These are phyloP conservation scores for Coelomomyces lativittatus DNA, from an alignment of 371 early-diverging fungal genomes.

Conservation along the genomic window DNA sequence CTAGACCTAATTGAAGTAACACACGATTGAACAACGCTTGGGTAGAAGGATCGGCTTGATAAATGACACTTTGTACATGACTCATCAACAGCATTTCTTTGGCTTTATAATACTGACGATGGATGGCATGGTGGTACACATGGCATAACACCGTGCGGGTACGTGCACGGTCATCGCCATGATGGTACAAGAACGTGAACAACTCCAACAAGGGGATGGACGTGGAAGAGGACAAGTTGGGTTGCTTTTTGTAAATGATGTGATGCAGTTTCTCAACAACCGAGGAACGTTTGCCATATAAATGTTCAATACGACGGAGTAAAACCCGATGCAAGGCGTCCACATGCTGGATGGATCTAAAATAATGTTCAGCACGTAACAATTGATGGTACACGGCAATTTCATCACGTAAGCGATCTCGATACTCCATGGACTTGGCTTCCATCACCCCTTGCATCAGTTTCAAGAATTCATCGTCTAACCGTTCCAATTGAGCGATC, in stretches of 20 bases:
- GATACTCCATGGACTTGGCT: slow-evolving; percentile 86
- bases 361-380: slow-evolving; percentile 68
- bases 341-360: slow-evolving; percentile 35
- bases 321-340: slow-evolving; percentile 49
- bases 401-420: slow-evolving; percentile 81
- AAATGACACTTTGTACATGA: slow-evolving; percentile 82
- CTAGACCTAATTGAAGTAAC: slow-evolving; percentile 84
- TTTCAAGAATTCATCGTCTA: slow-evolving; percentile 91
- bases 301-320: slow-evolving; percentile 77
- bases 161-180: slow-evolving; percentile 61
- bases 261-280: slow-evolving; percentile 13
- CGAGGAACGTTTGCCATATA: slow-evolving; percentile 74
- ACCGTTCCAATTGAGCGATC: slow-evolving; percentile 70
- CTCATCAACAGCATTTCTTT: slow-evolving; percentile 94
- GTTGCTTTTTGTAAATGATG: neutral
- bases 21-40: slow-evolving; percentile 91
- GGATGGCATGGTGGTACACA: slow-evolving; percentile 85
- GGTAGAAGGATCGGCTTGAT: slow-evolving; percentile 72
- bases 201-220: slow-evolving; percentile 51
- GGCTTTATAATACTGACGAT: slow-evolving; percentile 76
- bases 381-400: slow-evolving; percentile 66
- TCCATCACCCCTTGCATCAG: slow-evolving; percentile 85
- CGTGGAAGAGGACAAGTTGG: slow-evolving; percentile 1
- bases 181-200: slow-evolving; percentile 73
- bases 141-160: slow-evolving; percentile 91